phyloP scores from a whole-genome alignment of 2,329 filamentous ascomycete species.

The Aspergillus hortae region DNA sequence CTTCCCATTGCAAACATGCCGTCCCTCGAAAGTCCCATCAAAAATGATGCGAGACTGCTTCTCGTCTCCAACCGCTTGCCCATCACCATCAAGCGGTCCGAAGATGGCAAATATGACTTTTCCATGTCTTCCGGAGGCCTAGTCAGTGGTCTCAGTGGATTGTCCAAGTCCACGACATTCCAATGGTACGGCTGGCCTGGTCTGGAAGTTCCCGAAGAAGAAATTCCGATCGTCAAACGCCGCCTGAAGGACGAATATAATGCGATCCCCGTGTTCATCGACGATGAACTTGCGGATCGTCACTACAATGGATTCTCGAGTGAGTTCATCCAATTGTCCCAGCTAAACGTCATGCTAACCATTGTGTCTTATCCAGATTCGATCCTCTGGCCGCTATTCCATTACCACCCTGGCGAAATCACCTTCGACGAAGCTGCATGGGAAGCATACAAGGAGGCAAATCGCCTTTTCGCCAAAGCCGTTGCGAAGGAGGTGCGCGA shows the following conservation, averaged over 20 bases:
- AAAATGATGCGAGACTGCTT: constrained; percentile 56
- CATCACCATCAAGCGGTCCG: constrained; percentile 91
- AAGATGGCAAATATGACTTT: constrained; percentile 88
- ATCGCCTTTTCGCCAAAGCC: constrained; percentile 83
- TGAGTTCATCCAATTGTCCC: constrained; percentile 44
- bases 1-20: constrained; percentile 25
- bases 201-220: constrained; percentile 80
- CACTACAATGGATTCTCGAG: constrained; percentile 99
- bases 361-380: constrained; percentile 59
- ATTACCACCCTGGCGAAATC: constrained; percentile 98
- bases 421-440: constrained; percentile 95
- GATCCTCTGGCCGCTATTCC: constrained; percentile 97
- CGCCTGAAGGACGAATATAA: constrained; percentile 82
- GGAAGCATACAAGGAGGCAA: constrained; percentile 90
- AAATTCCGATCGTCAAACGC: constrained; percentile 69
- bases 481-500: constrained; percentile 85
- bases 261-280: constrained; percentile 87
- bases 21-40: constrained; percentile 27
- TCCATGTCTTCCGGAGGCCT: constrained; percentile 96
- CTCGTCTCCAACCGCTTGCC: constrained; percentile 93
- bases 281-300: constrained; percentile 86
- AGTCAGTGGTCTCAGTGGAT: constrained; percentile 85
- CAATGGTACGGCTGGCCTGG: constrained; percentile 99
- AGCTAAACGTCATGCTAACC: constrained; percentile 13
- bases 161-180: constrained; percentile 89